phyloP scores from a whole-genome alignment of 805 yeast species.

The Candida sithepensis region DNA sequence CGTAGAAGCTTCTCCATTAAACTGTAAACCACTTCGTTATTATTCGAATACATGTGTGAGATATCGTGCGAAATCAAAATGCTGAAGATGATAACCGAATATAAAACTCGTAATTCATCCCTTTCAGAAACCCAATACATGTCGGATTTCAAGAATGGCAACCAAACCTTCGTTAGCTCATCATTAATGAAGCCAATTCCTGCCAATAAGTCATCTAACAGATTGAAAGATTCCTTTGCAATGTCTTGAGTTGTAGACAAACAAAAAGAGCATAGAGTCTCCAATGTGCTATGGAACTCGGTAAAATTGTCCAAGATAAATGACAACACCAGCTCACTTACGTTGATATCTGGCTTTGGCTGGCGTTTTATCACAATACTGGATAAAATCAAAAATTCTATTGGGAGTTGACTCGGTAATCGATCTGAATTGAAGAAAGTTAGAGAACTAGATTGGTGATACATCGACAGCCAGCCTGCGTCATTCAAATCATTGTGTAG shows the following conservation, averaged over 20 bases:
- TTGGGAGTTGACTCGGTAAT: constrained; percentile 2
- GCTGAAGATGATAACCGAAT: constrained; percentile 13
- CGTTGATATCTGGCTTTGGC: background rate
- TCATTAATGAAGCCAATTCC: constrained; percentile 12
- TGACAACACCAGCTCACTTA: constrained; percentile 11
- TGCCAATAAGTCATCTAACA: constrained; percentile 13
- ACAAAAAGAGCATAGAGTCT: constrained; percentile 11
- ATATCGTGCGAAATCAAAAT: constrained; percentile 5
- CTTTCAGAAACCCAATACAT: constrained; percentile 4
- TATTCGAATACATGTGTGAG: background rate
- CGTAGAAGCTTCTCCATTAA: constrained; percentile 4
- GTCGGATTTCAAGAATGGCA: constrained; percentile 1
- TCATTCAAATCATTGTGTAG: background rate
- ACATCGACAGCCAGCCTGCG: constrained; percentile 5
- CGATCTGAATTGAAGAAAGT: background rate
- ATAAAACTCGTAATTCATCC: constrained; percentile 10
- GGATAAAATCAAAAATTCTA: constrained; percentile 8
- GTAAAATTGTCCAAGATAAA: constrained; percentile 13
- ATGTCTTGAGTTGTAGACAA: constrained; percentile 4
- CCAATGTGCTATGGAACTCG: constrained; percentile 2
- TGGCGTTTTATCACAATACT: constrained; percentile 1
- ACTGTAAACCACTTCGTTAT: background rate
- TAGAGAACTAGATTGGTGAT: background rate
- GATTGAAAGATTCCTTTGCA: constrained; percentile 6
- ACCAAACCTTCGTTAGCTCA: constrained; percentile 8